Evolutionary conservation across 371 early-diverging fungal species (phyloP), one percentile per base, ranked within the genome.

Genomic region (Mortierella sp.): DNA sequence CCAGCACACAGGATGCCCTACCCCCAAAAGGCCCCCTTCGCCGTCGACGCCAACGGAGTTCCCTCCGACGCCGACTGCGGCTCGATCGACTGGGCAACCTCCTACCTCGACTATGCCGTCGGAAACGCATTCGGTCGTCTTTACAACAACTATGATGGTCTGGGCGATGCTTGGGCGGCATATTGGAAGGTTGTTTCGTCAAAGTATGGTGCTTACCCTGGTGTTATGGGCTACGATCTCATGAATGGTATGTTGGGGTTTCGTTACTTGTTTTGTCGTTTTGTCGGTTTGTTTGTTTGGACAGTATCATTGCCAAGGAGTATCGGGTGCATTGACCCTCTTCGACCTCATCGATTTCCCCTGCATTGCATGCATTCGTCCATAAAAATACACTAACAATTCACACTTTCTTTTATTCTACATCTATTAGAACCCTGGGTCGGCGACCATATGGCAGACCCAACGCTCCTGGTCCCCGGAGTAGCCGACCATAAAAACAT

Each of bases 171-270:
- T 0, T 91, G 92, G 79, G 90, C 89, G 5, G 80, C 81, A 14
- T 93, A 90, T 72, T 93, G 92, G 92, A 82, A 80, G 64, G 79
- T 72, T 3, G 88, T 93, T 13, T 89, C 90, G 0, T 71, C 79
- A 43, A 87, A 88, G 44, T 91, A 90, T 73, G 78, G 72, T 3
- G 75, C 73, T 6, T 77, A 88, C 0, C 82, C 82, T 46, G 91
- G 92, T 74, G 83, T 93, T 24, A 83, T 91, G 71, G 93, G 93
- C 0, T 93, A 93, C 73, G 90, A 93, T 69, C 69, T 93, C 50
- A 88, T 93, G 75, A 93, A 93, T 70, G 86, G 86, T 86, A 76
- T 21, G 61, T 61, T 34, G 16, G 14, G 16, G 0, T 28, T 26
- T 13, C 48, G 16, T 14, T 40, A 4, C 43, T 40, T 50, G 50